Evolutionary conservation across 2,329 filamentous ascomycete genomes (phyloP).

Genomic region (Sphaerostilbella broomeana): DNA sequence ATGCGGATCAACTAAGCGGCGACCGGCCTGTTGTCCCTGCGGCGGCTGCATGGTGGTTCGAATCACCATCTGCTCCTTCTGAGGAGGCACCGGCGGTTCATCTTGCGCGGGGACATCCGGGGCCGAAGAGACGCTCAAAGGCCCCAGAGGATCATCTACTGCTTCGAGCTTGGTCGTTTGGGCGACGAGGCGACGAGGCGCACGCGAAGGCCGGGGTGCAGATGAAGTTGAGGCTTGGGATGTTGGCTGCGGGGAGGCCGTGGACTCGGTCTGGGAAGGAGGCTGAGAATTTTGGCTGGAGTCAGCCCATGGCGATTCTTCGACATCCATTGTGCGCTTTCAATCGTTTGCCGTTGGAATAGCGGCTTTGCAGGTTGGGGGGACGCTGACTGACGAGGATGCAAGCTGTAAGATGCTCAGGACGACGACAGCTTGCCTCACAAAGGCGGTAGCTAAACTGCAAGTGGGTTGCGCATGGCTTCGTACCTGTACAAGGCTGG

Average conservation of each 20-base stretch:
- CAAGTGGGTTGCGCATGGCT: no score
- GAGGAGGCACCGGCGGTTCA: slow-evolving; percentile 61
- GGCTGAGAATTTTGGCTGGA: slow-evolving; percentile 26
- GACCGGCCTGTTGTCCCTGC: slow-evolving; percentile 33
- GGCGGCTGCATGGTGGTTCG: slow-evolving; percentile 48
- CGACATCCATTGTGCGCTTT: slow-evolving; percentile 38
- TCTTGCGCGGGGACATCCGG: slow-evolving; percentile 32
- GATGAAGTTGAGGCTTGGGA: slow-evolving; percentile 26
- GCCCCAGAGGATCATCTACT: slow-evolving; percentile 70
- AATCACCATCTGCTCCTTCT: slow-evolving; percentile 59
- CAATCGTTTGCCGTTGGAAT: background rate
- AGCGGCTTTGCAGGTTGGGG: background rate
- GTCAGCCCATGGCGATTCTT: slow-evolving; percentile 51
- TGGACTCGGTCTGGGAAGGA: slow-evolving; percentile 27
- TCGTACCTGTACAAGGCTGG: background rate
- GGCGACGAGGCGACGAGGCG: slow-evolving; percentile 60
- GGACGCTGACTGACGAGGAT: background rate
- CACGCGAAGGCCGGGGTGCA: slow-evolving; percentile 37
- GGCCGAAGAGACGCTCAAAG: slow-evolving; percentile 61
- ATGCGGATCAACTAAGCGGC: slow-evolving; percentile 50
- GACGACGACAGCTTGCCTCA: slow-evolving; percentile 6
- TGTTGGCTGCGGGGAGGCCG: slow-evolving; percentile 24
- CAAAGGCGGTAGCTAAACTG: background rate
- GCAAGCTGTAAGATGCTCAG: background rate
- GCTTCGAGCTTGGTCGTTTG: slow-evolving; percentile 74